Conservation (phyloP, 805 yeast species). For the Myxozyma sirexii region DNA sequence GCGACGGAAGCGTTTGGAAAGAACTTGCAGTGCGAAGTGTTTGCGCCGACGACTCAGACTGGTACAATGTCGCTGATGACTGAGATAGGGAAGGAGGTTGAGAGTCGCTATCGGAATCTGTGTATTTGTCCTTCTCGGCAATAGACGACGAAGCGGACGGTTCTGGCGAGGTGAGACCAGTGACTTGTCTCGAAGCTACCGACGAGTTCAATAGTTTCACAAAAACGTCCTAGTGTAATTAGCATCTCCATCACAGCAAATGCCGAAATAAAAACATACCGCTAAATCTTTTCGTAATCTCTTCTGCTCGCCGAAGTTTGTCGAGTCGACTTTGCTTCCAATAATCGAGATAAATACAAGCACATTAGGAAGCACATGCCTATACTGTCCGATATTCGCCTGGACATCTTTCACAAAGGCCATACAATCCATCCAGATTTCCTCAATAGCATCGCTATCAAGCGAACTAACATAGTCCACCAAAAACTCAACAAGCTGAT, state of each 20-base stretch:
- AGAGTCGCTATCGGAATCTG: slow-evolving; percentile 11
- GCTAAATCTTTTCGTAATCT: slow-evolving; percentile 60
- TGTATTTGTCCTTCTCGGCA: slow-evolving; percentile 17
- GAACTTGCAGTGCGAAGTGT: slow-evolving; percentile 28
- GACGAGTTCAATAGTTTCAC: slow-evolving; percentile 42
- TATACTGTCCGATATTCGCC: slow-evolving; percentile 52
- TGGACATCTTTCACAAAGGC: slow-evolving; percentile 63
- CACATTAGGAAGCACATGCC: slow-evolving; percentile 54
- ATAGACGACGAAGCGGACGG: slow-evolving; percentile 9
- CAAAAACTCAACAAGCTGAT: slow-evolving; percentile 55
- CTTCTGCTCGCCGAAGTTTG: slow-evolving; percentile 64
- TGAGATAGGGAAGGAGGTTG: slow-evolving; percentile 4
- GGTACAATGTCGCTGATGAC: neutral
- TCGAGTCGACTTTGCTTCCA: slow-evolving; percentile 57
- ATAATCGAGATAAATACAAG: slow-evolving; percentile 57
- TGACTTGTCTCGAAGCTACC: slow-evolving; percentile 30
- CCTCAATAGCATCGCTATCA: slow-evolving; percentile 78
- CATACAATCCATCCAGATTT: slow-evolving; percentile 65
- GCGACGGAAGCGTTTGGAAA: slow-evolving; percentile 19
- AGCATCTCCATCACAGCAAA: neutral
- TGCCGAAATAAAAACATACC: neutral
- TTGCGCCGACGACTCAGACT: slow-evolving; percentile 1
- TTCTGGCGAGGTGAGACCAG: slow-evolving; percentile 28
- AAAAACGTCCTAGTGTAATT: slow-evolving; percentile 45
- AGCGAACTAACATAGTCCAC: slow-evolving; percentile 63